A percentile compares a stretch with the other conserved stretches of the same genome.
phyloP scores from a whole-genome alignment of 257 asterid genomes.

The Asclepias syriaca region DNA sequence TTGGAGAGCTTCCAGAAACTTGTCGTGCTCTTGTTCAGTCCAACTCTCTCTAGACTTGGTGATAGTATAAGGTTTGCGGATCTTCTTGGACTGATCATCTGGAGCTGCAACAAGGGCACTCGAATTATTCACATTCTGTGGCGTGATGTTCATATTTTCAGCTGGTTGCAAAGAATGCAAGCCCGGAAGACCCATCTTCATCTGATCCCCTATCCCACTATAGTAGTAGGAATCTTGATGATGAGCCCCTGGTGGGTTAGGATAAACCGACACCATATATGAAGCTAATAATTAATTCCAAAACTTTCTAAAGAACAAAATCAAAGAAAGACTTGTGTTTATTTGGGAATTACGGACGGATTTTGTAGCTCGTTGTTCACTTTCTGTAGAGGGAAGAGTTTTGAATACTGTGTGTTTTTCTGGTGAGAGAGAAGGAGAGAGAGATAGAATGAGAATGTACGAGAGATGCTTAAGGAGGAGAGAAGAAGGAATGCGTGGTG shows the following conservation, averaged over 20 bases:
- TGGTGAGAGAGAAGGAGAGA: background rate
- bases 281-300: background rate
- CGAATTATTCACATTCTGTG: constrained; percentile 14
- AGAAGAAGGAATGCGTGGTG: background rate
- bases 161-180: constrained; percentile 24
- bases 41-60: constrained; percentile 86
- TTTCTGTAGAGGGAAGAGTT: background rate
- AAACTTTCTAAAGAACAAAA: background rate
- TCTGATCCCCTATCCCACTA: constrained; percentile 28
- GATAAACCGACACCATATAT: constrained; percentile 70
- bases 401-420: background rate
- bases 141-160: constrained; percentile 3
- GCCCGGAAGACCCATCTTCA: constrained; percentile 38
- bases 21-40: constrained; percentile 81
- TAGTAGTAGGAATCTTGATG: constrained; percentile 35
- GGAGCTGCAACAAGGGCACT: constrained; percentile 28
- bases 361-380: background rate
- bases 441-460: background rate
- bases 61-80: constrained; percentile 74
- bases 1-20: constrained; percentile 57
- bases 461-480: background rate
- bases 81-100: constrained; percentile 66
- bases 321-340: background rate
- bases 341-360: background rate
- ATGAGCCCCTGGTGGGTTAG: constrained; percentile 42